phyloP scores from a whole-genome alignment of 2,329 filamentous ascomycete species.

The Dichotomopilus funicola region DNA sequence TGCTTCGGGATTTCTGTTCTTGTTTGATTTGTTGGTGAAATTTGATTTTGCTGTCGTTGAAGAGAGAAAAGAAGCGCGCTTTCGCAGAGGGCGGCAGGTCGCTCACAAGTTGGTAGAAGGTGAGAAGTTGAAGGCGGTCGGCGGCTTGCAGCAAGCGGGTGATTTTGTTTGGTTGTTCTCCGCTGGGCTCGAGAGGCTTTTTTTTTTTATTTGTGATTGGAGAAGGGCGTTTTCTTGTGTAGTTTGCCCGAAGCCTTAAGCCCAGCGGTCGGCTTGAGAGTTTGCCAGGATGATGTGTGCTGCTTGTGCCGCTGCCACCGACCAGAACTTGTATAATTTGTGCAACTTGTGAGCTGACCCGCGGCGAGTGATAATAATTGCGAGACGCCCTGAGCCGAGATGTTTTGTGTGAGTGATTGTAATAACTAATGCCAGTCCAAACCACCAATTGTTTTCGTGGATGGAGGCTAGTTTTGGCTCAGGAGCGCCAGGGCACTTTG shows the following conservation, averaged over 20 bases:
- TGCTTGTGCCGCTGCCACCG: too few species aligned
- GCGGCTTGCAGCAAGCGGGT: constrained; percentile 3
- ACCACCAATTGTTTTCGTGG: constrained; percentile 2
- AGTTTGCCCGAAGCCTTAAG: background rate
- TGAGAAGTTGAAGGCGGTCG: background rate
- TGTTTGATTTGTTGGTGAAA: background rate
- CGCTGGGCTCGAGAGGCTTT: background rate
- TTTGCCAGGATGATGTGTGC: background rate
- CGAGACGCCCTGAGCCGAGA: background rate
- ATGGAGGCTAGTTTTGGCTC: constrained; percentile 27
- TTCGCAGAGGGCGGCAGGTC: background rate
- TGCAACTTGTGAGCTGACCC: background rate
- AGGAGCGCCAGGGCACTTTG: constrained; percentile 55
- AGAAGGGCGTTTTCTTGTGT: constrained; percentile 1
- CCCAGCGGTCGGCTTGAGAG: constrained; percentile 1
- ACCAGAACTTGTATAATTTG: too few species aligned
- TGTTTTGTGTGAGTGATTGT: background rate
- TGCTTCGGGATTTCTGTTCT: background rate
- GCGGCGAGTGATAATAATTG: background rate
- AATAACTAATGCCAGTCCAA: background rate
- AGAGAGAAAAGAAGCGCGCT: background rate
- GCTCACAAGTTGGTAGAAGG: background rate
- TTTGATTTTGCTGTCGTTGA: background rate
- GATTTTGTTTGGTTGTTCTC: background rate
- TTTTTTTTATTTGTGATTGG: background rate